These are phyloP conservation scores for Lantana camara DNA, from an alignment of 257 asterid genomes.

Conservation along the genomic window DNA sequence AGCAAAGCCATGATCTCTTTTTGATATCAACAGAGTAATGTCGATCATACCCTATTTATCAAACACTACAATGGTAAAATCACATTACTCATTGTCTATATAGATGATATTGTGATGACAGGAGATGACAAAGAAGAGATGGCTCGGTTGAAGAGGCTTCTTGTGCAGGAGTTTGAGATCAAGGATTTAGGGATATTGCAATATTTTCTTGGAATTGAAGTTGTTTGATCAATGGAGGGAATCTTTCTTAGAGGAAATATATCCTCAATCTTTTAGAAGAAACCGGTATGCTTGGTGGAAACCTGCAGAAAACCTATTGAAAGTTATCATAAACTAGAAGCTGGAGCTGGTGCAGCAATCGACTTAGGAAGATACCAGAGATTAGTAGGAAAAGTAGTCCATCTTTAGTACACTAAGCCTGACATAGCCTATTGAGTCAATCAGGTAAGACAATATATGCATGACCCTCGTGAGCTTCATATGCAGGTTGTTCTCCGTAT, in stretches of 20 bases:
- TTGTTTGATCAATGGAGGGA: not conserved
- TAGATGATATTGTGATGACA: not conserved
- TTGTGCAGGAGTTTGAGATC: too few species aligned
- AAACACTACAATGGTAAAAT: not conserved
- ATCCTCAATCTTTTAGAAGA: not conserved
- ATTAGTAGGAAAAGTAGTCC: not conserved
- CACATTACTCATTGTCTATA: not conserved
- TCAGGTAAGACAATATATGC: too few species aligned
- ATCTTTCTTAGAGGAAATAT: not conserved
- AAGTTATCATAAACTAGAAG: not conserved
- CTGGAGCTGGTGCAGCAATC: not conserved
- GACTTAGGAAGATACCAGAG: not conserved
- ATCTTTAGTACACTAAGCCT: too few species aligned
- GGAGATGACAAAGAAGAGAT: not conserved
- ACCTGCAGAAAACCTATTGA: not conserved
- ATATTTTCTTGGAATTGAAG: not conserved
- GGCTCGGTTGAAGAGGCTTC: not conserved
- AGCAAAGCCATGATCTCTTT: too few species aligned
- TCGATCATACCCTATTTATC: not conserved
- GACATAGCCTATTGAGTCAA: too few species aligned
- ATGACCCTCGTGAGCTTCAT: too few species aligned
- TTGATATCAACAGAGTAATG: too few species aligned
- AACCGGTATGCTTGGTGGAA: not conserved
- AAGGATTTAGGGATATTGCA: not conserved
- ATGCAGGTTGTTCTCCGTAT: too few species aligned